phyloP scores from a whole-genome alignment of 2,329 filamentous ascomycete genomes.

The Neofusicoccum umdonicola region DNA sequence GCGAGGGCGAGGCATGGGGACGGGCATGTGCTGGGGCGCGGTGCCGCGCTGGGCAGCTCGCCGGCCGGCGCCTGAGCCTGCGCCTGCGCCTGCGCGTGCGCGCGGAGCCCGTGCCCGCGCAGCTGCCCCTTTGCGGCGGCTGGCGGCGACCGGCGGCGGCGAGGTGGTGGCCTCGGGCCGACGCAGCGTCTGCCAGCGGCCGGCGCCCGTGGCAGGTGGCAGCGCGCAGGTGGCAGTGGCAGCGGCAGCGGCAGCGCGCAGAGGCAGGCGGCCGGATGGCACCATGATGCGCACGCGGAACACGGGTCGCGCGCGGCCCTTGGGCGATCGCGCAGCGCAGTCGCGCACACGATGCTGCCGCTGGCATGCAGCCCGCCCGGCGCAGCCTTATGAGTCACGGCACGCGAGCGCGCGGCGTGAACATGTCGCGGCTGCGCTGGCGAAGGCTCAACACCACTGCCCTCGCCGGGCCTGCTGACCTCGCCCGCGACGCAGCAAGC shows the following conservation, averaged over 20 bases:
- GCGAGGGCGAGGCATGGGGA: neutral
- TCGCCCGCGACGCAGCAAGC: constrained; percentile 2
- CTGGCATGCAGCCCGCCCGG: neutral
- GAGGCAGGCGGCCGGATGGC: no score
- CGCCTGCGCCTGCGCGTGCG: no score
- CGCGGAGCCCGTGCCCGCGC: neutral
- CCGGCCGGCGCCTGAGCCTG: no score
- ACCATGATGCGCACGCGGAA: constrained; percentile 4
- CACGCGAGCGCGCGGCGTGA: neutral
- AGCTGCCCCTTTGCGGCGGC: constrained; percentile 13
- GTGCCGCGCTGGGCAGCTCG: no score
- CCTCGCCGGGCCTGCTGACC: constrained; percentile 10
- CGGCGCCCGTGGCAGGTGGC: no score
- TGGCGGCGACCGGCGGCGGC: neutral
- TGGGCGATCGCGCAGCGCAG: neutral
- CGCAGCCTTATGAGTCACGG: constrained; percentile 14
- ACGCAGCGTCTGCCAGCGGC: neutral
- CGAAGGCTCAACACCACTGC: neutral
- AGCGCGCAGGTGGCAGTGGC: no score
- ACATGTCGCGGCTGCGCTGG: constrained; percentile 1
- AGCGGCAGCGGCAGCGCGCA: no score
- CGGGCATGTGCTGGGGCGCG: neutral
- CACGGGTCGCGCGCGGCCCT: neutral
- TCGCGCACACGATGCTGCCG: neutral
- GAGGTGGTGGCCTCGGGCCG: constrained; percentile 1